Evolutionary conservation across 257 asterid species (phyloP).

Genomic region (Solanum tarijense): DNA sequence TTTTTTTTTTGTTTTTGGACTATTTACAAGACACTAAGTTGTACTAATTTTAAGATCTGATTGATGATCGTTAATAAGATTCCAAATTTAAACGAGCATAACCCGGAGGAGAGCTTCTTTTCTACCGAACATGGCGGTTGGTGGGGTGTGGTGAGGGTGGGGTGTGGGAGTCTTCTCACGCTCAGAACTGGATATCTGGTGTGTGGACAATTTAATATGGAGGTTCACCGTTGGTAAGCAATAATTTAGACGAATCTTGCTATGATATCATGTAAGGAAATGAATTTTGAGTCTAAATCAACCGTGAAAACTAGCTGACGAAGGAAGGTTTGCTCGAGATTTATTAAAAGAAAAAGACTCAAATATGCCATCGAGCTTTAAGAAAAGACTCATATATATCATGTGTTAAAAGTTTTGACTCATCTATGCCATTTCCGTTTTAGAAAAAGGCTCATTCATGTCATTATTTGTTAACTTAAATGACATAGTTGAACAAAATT

Average conservation of each 20-base stretch:
- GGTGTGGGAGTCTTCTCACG: not conserved
- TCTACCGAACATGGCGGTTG: not conserved
- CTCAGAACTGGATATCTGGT: not conserved
- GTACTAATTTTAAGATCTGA: not conserved
- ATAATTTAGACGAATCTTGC: not conserved
- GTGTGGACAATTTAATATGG: not conserved
- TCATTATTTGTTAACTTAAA: no score
- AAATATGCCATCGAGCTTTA: no score
- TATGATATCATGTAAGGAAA: not conserved
- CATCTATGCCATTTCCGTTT: not conserved
- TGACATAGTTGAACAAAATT: not conserved
- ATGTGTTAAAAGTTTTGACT: not conserved
- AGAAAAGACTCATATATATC: not conserved
- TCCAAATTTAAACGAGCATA: not conserved
- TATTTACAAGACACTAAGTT: not conserved
- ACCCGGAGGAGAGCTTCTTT: not conserved
- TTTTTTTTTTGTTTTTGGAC: not conserved
- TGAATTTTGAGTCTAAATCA: not conserved
- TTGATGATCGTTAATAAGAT: not conserved
- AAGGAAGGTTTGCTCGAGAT: not conserved
- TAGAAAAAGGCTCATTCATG: no score
- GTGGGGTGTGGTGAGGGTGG: not conserved
- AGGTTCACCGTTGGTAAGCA: not conserved
- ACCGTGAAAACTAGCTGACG: not conserved
- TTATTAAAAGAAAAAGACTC: not conserved